Percentiles rank a stretch among this genome's conserved stretches.
phyloP scores from a whole-genome alignment of 2,329 filamentous ascomycete species.

The Pseudogymnoascus pannorum region DNA sequence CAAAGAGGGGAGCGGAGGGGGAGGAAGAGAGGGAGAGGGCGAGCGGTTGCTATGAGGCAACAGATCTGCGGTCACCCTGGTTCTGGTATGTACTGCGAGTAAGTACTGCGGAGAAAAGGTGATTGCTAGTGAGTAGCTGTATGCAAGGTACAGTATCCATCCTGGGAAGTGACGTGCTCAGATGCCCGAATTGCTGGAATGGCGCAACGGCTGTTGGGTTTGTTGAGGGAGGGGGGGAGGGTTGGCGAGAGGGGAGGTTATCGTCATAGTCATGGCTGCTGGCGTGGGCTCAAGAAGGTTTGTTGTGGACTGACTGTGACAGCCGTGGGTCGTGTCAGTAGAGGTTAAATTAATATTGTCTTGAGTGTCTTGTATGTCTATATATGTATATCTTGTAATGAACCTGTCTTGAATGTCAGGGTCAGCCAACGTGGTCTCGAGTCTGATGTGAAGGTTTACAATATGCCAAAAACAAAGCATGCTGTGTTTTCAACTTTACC shows the following conservation, averaged over 20 bases:
- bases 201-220: background rate
- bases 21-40: background rate
- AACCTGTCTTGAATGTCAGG: background rate
- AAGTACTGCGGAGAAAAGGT: background rate
- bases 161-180: background rate
- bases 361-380: background rate
- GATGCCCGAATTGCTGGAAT: background rate
- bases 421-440: background rate
- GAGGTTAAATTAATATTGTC: background rate
- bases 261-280: background rate
- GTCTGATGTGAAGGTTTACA: background rate
- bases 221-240: background rate
- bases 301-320: background rate
- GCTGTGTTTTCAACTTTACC: background rate
- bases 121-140: background rate
- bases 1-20: background rate
- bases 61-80: constrained; percentile 3
- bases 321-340: background rate
- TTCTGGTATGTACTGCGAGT: background rate
- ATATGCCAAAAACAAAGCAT: background rate
- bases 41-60: background rate
- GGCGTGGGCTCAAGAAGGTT: background rate
- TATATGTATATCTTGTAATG: background rate
- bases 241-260: background rate
- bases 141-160: background rate